Conservation (phyloP, 2,329 filamentous ascomycete genomes). For the Xylaria sp. region DNA sequence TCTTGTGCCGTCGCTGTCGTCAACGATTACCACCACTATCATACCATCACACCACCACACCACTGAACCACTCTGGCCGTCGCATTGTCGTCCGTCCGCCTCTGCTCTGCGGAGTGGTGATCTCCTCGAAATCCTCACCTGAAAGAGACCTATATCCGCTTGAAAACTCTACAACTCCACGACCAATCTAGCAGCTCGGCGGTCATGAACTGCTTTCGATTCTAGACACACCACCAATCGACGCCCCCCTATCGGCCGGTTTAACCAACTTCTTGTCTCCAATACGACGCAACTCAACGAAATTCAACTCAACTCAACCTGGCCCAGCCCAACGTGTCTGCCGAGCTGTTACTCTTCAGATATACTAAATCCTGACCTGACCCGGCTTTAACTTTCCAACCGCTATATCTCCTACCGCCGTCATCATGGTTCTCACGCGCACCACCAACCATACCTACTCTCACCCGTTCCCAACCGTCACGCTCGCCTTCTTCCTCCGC, state of each 20-base stretch:
- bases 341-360: constrained; percentile 4
- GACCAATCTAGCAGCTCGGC: not conserved
- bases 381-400: not conserved
- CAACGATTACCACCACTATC: constrained; percentile 9
- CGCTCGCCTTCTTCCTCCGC: constrained; percentile 88
- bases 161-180: not conserved
- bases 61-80: constrained; percentile 24
- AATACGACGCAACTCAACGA: not conserved
- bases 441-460: constrained; percentile 77
- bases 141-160: constrained; percentile 24
- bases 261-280: constrained; percentile 6
- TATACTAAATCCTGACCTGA: constrained; percentile 3
- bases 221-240: constrained; percentile 2
- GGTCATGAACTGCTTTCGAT: constrained; percentile 26
- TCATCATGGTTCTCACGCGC: constrained; percentile 70
- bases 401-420: constrained; percentile 24
- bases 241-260: constrained; percentile 1
- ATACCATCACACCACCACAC: constrained; percentile 31
- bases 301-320: not conserved
- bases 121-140: constrained; percentile 40
- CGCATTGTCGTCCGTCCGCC: constrained; percentile 24
- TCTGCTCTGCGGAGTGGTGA: constrained; percentile 39
- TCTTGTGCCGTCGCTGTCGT: constrained; percentile 5
- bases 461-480: constrained; percentile 85
- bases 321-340: constrained; percentile 3